Base-by-base conservation (phyloP, 257 asterid species). In the Pogostemon cablin region DNA sequence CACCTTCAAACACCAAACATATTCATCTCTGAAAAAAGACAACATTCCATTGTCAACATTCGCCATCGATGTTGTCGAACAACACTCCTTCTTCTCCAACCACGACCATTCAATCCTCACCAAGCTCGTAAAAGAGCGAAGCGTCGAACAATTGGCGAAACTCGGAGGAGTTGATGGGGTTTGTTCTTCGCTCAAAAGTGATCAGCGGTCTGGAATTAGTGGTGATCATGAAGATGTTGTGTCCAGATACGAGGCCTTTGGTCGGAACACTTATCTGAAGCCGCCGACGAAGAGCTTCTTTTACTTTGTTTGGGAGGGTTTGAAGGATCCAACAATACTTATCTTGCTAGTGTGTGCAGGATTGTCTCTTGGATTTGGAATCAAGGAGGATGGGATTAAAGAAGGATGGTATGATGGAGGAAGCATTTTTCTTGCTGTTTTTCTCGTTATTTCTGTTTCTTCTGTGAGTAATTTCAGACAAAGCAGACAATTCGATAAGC, bases 391-490 rank as follows among this genome's bases (percentile, higher is more conserved):
- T 46, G 84, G 84, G 5, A 76, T 41, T 0, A 80, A 76, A 68
- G 79, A 80, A 58, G 84, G 84, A 3, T 79, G 81, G 81, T 80
- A 80, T 35, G 84, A 80, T 32, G 81, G 84, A 6, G 84, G 84
- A 35, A 80, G 84, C 79, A 76, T 80, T 8, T 80, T 80, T 20
- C 57, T 80, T 9, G 81, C 81, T 8, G 81, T 79, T 4, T 79
- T 75, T 59, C 81, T 75, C 10, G 83, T 79, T 8, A 72, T 79
- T 35, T 25, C 75, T 5, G 81, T 76, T 20, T 72, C 84, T 10
- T 49, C 84, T 6, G n/a, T 72, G 41, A 76, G 84, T 35, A 80
- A 80, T 17, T 76, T 80, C 81, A 50, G 79, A 46, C 81, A 76
- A 37, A 59, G 50, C 56, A 72, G 76, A 5, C 81, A 76, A 69